phyloP scores from a whole-genome alignment of 208 protist species.

The Acanthamoeba royreba region DNA sequence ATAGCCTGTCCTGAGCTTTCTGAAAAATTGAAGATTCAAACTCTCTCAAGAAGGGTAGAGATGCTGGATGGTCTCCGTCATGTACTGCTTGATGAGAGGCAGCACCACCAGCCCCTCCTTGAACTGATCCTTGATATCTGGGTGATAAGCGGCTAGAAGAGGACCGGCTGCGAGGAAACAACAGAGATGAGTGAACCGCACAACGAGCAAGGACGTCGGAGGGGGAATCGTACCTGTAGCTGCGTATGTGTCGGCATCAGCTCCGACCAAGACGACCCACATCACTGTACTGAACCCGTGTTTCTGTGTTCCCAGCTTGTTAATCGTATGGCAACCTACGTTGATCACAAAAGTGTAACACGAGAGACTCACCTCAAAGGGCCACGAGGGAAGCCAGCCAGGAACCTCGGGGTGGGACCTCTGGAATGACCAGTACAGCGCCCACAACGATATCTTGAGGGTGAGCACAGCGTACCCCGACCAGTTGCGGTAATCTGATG shows the following conservation, averaged over 20 bases:
- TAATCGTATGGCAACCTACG: neutral
- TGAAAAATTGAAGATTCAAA: neutral
- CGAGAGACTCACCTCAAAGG: neutral
- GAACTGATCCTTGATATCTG: neutral
- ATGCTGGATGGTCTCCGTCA: neutral
- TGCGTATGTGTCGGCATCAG: conserved; percentile 27
- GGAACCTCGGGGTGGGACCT: neutral
- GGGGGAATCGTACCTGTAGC: neutral
- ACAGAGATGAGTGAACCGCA: neutral
- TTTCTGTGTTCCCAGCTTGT: too few relatives aligned
- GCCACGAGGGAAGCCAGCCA: conserved; percentile 2
- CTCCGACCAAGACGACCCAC: conserved; percentile 37
- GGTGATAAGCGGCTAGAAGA: neutral
- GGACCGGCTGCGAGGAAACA: neutral
- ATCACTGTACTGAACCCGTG: conserved; percentile 38
- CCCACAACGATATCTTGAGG: conserved; percentile 31
- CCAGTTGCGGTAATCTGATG: neutral
- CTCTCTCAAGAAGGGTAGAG: neutral
- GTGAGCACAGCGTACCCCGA: conserved; percentile 25
- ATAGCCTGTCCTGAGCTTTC: too few relatives aligned
- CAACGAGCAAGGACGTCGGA: neutral
- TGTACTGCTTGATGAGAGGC: conserved; percentile 6
- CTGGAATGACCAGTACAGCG: conserved; percentile 23
- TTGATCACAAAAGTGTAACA: too few relatives aligned
- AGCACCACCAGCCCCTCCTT: neutral